Base-by-base conservation (phyloP, 208 protist species). In the Wallacemonas collosoma region DNA sequence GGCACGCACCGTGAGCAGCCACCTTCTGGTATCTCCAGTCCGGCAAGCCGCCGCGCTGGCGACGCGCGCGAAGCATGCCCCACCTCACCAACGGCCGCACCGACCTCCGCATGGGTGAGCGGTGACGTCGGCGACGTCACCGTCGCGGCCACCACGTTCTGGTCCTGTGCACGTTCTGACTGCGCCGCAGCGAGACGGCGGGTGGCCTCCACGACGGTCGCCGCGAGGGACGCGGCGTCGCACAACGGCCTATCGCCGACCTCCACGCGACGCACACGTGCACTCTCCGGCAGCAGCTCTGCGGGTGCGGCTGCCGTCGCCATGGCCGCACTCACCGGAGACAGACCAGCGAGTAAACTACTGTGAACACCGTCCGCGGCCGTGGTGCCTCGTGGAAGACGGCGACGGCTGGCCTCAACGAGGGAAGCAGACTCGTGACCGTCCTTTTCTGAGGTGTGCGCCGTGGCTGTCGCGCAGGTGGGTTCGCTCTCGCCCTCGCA, bases 1-100 rank as follows among this genome's bases (percentile, higher is more conserved):
- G 68, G 44, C 47, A 75, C 76, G 45, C 82, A 88, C 17, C 53
- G 12, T 3, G 57, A 26, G 68, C 82, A 88, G n/a, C 43, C 26
- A 15, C 43, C 38, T 26, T 5, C 9, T 3, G 68, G 43, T 9
- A 71, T 48, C 63, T 50, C 69, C 17, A 63, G 53, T 44, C 67
- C 48, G 3, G 53, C 48, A 3, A 53, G 38, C 14, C 14, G 6
- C 48, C 26, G 11, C 45, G 39, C 3, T 14, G 67, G 11, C 54
- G 38, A 50, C 40, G 54, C 67, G 38, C 11, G 36, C 35, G 7
- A 3, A 3, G 6, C 67, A 14, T 6, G 9, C 5, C 36, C 43
- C 4, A 17, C 51, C 14, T 67, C 61, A 35, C 51, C 50, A 12
- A 8, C 15, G 17, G 54, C 15, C 54, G 54, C 54, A 7, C 15